A percentile compares a stretch with the other conserved stretches of the same genome.
Evolutionary conservation across 768 basidiomycete species (phyloP).

Genomic region (Boletus rubescentipes): DNA sequence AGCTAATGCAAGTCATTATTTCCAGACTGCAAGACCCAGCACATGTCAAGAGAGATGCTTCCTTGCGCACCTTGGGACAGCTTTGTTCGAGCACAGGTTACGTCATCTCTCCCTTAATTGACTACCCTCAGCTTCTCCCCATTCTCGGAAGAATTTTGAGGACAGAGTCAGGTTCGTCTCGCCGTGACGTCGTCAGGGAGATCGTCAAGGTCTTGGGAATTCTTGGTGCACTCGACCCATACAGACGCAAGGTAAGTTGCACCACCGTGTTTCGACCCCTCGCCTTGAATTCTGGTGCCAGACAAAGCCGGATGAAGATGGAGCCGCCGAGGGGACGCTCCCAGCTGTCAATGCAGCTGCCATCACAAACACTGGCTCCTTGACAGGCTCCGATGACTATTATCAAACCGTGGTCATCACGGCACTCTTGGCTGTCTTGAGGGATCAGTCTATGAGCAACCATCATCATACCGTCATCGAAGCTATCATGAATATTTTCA

Average conservation of each 20-base stretch:
- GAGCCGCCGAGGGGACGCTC: slow-evolving; percentile 55
- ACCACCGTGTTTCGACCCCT: not conserved
- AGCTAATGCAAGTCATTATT: slow-evolving; percentile 90
- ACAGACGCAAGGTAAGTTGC: slow-evolving; percentile 77
- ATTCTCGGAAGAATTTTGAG: slow-evolving; percentile 82
- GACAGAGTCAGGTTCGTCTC: slow-evolving; percentile 71
- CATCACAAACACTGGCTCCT: slow-evolving; percentile 57
- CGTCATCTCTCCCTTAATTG: slow-evolving; percentile 86
- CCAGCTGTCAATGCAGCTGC: slow-evolving; percentile 69
- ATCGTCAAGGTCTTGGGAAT: slow-evolving; percentile 95
- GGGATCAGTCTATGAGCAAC: slow-evolving; percentile 81
- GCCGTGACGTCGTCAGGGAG: slow-evolving; percentile 91
- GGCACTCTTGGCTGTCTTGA: slow-evolving; percentile 80
- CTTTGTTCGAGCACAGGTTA: slow-evolving; percentile 95
- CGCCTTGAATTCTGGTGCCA: slow-evolving; percentile 24
- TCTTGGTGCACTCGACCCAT: slow-evolving; percentile 94
- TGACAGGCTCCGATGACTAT: slow-evolving; percentile 84
- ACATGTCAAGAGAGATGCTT: slow-evolving; percentile 87
- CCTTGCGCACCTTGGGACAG: slow-evolving; percentile 91
- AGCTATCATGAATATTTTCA: slow-evolving; percentile 98
- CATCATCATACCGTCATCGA: slow-evolving; percentile 95
- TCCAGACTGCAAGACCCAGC: slow-evolving; percentile 88
- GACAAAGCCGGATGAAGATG: slow-evolving; percentile 65
- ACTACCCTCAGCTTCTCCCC: slow-evolving; percentile 88
- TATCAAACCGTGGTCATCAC: slow-evolving; percentile 96